Evolutionary conservation across 2,329 filamentous ascomycete species (phyloP).

Genomic region (Diplodia intermedia): DNA sequence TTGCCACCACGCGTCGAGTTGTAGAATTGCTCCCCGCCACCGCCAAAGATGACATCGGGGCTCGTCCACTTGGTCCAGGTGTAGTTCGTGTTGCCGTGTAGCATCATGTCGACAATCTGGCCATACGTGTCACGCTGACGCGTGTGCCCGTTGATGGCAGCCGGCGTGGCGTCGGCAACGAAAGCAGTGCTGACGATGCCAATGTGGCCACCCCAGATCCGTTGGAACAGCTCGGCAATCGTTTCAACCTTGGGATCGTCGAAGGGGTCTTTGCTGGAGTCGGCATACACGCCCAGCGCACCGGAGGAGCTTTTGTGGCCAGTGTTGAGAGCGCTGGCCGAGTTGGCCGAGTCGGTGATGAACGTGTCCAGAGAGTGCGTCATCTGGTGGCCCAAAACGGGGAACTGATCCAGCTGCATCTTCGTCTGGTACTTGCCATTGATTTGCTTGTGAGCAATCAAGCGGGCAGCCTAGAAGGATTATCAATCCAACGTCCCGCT

Average conservation of each 20-base stretch:
- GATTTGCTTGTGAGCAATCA: constrained; percentile 81
- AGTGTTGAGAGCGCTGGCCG: constrained; percentile 78
- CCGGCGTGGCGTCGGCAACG: constrained; percentile 82
- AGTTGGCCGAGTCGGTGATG: constrained; percentile 88
- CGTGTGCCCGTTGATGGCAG: constrained; percentile 65
- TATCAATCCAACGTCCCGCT: not conserved
- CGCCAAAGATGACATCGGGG: constrained; percentile 82
- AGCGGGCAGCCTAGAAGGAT: constrained; percentile 65
- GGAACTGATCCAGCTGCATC: constrained; percentile 82
- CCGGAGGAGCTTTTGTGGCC: constrained; percentile 87
- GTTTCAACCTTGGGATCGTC: constrained; percentile 89
- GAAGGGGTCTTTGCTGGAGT: constrained; percentile 74
- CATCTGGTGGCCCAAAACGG: constrained; percentile 86
- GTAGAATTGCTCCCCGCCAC: constrained; percentile 82
- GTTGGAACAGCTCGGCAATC: constrained; percentile 77
- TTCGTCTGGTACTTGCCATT: constrained; percentile 82
- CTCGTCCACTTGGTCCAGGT: constrained; percentile 78
- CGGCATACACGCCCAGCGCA: constrained; percentile 80
- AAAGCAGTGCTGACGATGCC: constrained; percentile 79
- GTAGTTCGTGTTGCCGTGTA: constrained; percentile 79
- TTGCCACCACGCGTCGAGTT: constrained; percentile 59
- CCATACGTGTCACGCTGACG: constrained; percentile 73
- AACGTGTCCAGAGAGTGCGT: constrained; percentile 84
- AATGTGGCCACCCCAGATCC: constrained; percentile 67
- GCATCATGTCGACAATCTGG: constrained; percentile 75